Conservation (phyloP, 2,329 filamentous ascomycete species). For the Helotiales sp. region DNA sequence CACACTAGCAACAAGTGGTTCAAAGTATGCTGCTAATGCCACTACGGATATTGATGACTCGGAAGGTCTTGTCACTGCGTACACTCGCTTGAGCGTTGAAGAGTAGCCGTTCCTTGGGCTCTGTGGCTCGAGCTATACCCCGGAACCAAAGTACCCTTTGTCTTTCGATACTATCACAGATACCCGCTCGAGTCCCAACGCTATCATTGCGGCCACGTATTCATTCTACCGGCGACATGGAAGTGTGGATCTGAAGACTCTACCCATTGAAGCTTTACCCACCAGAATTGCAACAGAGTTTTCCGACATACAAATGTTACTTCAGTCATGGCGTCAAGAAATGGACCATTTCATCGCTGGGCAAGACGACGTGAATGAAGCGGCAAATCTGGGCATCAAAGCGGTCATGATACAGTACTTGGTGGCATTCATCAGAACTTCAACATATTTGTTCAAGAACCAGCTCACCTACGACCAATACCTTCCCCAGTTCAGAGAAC, state of each 20-base stretch:
- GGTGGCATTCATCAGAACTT: conserved; percentile 13
- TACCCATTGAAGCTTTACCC: not conserved
- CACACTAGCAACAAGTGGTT: not conserved
- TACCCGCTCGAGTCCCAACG: conserved; percentile 7
- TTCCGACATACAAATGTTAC: not conserved
- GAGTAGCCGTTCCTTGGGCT: conserved; percentile 18
- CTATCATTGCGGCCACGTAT: conserved; percentile 5
- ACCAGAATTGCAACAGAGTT: not conserved
- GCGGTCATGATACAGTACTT: conserved; percentile 5
- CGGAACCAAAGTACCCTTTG: not conserved
- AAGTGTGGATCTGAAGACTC: not conserved
- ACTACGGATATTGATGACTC: not conserved
- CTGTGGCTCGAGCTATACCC: not conserved
- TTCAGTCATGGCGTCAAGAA: not conserved
- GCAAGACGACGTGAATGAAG: not conserved
- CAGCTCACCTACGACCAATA: conserved; percentile 21
- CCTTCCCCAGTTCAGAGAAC: conserved; percentile 1
- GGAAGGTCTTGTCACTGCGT: conserved; percentile 15
- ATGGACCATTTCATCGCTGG: not conserved
- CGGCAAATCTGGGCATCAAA: not conserved
- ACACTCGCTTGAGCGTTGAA: conserved; percentile 17
- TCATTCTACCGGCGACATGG: conserved; percentile 11
- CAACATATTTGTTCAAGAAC: conserved; percentile 9
- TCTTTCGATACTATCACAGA: not conserved
- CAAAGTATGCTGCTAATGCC: not conserved